A percentile compares a stretch with the other conserved stretches of the same genome.
These are phyloP conservation scores for Colletotrichum agaves DNA, from an alignment of 2,329 filamentous ascomycete genomes.

Conservation along the genomic window DNA sequence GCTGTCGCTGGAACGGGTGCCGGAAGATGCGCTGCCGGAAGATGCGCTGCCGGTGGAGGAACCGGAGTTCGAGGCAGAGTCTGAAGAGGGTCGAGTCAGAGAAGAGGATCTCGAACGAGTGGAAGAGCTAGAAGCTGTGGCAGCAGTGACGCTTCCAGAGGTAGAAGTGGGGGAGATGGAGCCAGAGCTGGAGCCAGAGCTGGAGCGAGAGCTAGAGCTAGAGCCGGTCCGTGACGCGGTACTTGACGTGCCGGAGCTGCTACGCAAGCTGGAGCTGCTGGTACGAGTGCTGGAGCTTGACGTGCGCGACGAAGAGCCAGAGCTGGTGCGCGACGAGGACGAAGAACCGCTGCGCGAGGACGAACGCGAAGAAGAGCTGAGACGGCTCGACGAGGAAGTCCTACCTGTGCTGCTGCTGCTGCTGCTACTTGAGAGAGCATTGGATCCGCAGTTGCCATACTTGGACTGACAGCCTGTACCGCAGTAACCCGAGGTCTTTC, in stretches of 20 bases:
- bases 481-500: constrained; percentile 39
- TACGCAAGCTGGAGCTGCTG: neutral
- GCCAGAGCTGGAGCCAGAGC: neutral
- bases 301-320: neutral
- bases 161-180: neutral
- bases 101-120: neutral
- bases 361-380: neutral
- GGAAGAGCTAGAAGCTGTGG: neutral
- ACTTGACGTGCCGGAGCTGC: neutral
- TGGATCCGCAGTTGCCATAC: constrained; percentile 36
- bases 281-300: neutral
- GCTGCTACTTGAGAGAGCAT: neutral
- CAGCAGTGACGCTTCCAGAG: constrained; percentile 7
- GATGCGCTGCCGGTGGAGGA: neutral
- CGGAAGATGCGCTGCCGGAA: neutral
- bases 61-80: neutral
- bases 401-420: constrained; percentile 1
- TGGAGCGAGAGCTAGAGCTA: neutral
- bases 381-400: neutral
- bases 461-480: constrained; percentile 36
- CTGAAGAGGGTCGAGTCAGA: constrained; percentile 13
- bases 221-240: too few relatives aligned
- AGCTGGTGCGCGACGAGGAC: constrained; percentile 1
- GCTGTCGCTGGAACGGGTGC: neutral
- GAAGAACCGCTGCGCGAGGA: too few relatives aligned